phyloP scores from a whole-genome alignment of 1,284 basidiomycete species.

The Malassezia japonica region DNA sequence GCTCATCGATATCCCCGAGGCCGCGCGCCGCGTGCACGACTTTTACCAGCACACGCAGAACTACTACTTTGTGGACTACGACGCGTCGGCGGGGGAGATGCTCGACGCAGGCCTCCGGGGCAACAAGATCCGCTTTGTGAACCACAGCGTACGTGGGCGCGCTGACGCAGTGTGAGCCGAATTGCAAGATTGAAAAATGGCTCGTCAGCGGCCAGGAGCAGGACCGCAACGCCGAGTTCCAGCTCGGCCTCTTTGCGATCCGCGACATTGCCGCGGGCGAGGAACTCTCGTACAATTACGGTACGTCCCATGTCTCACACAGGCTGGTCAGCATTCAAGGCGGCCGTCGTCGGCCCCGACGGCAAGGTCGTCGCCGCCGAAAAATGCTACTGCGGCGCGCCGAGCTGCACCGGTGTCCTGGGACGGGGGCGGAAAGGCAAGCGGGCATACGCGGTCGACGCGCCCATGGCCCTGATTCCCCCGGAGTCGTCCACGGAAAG shows the following conservation, averaged over 20 bases:
- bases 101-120: conserved; percentile 39
- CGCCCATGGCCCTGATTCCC: not conserved
- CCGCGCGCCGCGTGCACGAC: conserved; percentile 26
- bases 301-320: too few relatives aligned
- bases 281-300: conserved; percentile 42
- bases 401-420: conserved; percentile 33
- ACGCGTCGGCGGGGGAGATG: conserved; percentile 37
- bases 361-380: conserved; percentile 14
- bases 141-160: conserved; percentile 21
- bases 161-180: conserved; percentile 29
- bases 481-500: not conserved
- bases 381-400: conserved; percentile 31
- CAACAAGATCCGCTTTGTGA: conserved; percentile 41
- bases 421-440: conserved; percentile 12
- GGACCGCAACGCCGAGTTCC: conserved; percentile 32
- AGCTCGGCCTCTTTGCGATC: conserved; percentile 38
- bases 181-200: conserved; percentile 41
- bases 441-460: not conserved
- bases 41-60: conserved; percentile 34
- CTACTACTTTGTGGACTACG: conserved; percentile 41
- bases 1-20: conserved; percentile 33
- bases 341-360: conserved; percentile 18
- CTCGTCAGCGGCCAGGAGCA: conserved; percentile 38
- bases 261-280: conserved; percentile 40
- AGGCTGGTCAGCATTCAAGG: conserved; percentile 35